Evolutionary conservation across 345 rosid species (phyloP), one percentile per base, ranked within the genome.

Genomic region (Eucalyptus pauciflora): DNA sequence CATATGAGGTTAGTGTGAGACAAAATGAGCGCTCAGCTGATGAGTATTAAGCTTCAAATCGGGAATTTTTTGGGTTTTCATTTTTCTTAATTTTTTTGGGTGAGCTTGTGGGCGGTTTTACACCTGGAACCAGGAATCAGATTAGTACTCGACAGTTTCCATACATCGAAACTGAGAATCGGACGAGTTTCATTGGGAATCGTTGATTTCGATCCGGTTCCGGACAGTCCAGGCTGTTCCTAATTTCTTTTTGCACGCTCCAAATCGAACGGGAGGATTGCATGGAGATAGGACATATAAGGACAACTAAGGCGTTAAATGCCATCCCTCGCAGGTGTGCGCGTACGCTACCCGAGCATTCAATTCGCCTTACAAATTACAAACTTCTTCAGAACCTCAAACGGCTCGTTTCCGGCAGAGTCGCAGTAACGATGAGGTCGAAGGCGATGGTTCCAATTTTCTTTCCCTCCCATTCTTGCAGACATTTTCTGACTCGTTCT

Each of bases 41-140:
- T 18, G 22, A 52, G 24, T 52, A 52, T 52, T 18, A 5, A 52
- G 58, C 25, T 52, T 52, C 5, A 52, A 52, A 52, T 3, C 0
- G 5, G 25, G 25, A 52, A 52, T 52, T 18, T 52, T 18, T 52
- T 52, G 24, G 58, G 24, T 52, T 52, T 52, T 52, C 5, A 18
- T 52, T 52, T 18, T 52, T 52, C 25, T 18, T 8, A 3, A 7
- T 4, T 52, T 18, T 52, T 52, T 52, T 52, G n/a, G n/a, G n/a
- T n/a, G n/a, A n/a, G n/a, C n/a, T n/a, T 18, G 25, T 52, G 10
- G 10, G 24, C 2, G 4, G 10, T 18, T 52, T 2, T 10, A 52
- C 2, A 18, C 10, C 2, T 52, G 18, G 4, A 52, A 52, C 3
- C 2, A 18, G 1, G 10, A 52, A 52, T 52, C 0, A 0, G 10